Evolutionary conservation across 2,329 filamentous ascomycete species (phyloP), one percentile per base, ranked within the genome.

Genomic region (Cordyceps cicadae): DNA sequence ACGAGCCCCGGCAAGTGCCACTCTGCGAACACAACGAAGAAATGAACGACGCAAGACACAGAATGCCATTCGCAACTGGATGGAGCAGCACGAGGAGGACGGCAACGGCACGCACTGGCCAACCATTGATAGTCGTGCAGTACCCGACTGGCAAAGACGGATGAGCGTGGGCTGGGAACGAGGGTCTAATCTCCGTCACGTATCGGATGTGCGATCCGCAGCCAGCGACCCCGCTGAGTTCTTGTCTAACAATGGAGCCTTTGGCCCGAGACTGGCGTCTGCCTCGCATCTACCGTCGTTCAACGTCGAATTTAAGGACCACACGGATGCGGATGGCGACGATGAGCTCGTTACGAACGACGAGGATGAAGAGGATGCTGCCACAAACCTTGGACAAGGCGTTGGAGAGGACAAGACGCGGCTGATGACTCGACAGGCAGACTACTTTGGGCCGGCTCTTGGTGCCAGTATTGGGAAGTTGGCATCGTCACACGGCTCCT

Each of bases 321-420:
- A 92, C 62, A 92, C 89, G 0, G 90, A 94, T 68, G 90, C 87
- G 7, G 91, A 96, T 69, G 90, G 91, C 0, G 92, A 97, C 67
- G 92, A 96, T 67, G 92, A 97, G 71, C 77, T 92, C n/a, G 82
- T 89, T 14, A 92, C 89, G 3, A 89, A 92, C 60, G 89, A 91
- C 60, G 88, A 92, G 61, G 85, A 86, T 37, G 82, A 87, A 48
- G 82, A 84, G 60, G 80, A 85, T 54, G 77, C 79, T 17, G 73
- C 69, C 15, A 76, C 76, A 65, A 75, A 81, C 65, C 70, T 69
- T n/a, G 70, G 68, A 19, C 70, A 75, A 61, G 71, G 70, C 56
- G 65, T 66, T 46, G 65, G 65, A 59, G 68, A 66, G n/a, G 65
- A 66, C 17, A 67, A 65, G 29, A 64, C 64, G 61, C 67, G 63